Evolutionary conservation across 1,139 yeast genomes (phyloP), one percentile per base, ranked within the genome.

Genomic region (Entelexis paramagnoliae): DNA sequence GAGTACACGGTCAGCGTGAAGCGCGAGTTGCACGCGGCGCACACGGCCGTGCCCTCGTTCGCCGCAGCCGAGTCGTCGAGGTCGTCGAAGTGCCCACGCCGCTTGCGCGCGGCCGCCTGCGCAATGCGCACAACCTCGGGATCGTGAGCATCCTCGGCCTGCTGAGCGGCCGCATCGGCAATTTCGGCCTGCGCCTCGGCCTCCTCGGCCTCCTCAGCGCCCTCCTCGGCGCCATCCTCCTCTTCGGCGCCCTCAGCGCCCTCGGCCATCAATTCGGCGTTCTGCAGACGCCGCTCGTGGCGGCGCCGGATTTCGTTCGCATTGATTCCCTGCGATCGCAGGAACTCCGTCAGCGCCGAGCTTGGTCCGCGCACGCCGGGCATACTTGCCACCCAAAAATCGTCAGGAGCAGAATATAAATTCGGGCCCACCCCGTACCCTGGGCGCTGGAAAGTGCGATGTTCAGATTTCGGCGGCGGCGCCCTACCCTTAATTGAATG

Each of bases 301-400:
- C 94, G 71, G 50, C 75, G 69, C 59, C 89, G 74, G 63, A 89
- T 87, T 45, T 80, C 81, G 56, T 79, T 87, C 0, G 96, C 85
- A 62, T 72, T 84, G 67, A 89, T 89, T 40, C 96, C 96, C 65
- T 88, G 96, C 52, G 83, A 70, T 38, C 72, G 60, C 54, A 70
- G 59, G 50, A 70, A 70, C 62, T 69, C 71, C 1, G 74, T 71
- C 51, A 70, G 60, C 1, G 74, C 74, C 16, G 73, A 69, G 60
- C 70, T 70, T 14, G 68, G 67, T 6, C 59, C 61, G 6, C 58
- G 51, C 14, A 61, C 59, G 3, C 53, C 42, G n/a, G 57, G 50
- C 61, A 59, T 58, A 29, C 24, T 40, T 28, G 22, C 33, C 33
- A 22, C 33, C 44, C 13, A 19, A 10, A 29, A 19, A 16, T 7